Conservation (phyloP, 2,329 filamentous ascomycete genomes). For the Aureobasidium pullulans region DNA sequence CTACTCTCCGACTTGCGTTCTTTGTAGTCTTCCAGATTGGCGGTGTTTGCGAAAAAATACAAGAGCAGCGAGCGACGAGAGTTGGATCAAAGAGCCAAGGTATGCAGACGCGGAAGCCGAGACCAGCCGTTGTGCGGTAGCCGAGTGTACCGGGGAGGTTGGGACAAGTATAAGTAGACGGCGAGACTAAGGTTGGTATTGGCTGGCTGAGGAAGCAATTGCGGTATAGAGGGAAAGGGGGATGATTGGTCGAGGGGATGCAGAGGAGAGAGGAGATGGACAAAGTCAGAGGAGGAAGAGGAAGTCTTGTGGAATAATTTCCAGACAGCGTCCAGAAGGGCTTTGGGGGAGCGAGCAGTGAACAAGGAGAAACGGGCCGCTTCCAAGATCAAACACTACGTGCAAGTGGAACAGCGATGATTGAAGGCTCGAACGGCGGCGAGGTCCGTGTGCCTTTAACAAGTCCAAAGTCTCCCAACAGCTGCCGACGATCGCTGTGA, state of each 20-base stretch:
- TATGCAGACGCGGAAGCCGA: background rate
- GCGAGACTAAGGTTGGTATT: background rate
- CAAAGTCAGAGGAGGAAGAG: background rate
- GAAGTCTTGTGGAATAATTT: background rate
- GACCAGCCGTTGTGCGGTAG: conserved; percentile 2
- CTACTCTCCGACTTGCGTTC: conserved; percentile 15
- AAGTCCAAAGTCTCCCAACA: conserved; percentile 4
- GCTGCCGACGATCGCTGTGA: background rate
- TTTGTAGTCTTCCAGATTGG: conserved; percentile 15
- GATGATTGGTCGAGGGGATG: background rate
- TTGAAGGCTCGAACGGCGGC: conserved; percentile 12
- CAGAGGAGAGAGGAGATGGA: background rate
- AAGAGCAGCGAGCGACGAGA: conserved; percentile 6
- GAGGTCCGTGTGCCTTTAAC: conserved; percentile 5
- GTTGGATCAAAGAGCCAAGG: background rate
- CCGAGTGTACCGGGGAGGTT: background rate
- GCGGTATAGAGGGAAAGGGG: background rate
- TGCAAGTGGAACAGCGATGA: background rate
- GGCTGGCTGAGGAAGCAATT: background rate
- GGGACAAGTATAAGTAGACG: background rate
- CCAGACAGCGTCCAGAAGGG: background rate
- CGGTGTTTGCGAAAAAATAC: background rate
- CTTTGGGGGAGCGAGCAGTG: background rate
- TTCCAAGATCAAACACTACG: background rate
- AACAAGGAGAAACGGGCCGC: conserved; percentile 8